Base-by-base conservation (phyloP, 1,139 yeast genomes). In the Protomyces arabidopsidicola region DNA sequence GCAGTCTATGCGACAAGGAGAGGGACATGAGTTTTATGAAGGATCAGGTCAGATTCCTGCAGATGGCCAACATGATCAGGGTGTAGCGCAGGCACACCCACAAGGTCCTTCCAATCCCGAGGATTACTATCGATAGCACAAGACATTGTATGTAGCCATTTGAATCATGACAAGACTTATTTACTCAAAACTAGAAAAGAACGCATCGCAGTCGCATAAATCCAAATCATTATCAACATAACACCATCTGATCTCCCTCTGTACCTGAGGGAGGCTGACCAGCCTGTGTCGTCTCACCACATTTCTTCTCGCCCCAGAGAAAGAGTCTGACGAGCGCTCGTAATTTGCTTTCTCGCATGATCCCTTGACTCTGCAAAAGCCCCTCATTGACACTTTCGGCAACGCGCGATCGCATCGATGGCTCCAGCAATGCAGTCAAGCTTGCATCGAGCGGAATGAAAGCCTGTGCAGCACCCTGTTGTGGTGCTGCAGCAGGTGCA, bases 351-450 rank as follows among this genome's bases (percentile, higher is more conserved):
- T 74, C 75, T 1, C 74, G 73, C 38, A 70, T 68, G 56, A 72
- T 67, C 2, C 76, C 77, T 56, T 73, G 76, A 12, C 71, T 67
- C 48, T 70, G 70, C 55, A 77, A 69, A 16, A 77, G 70, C 16
- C 76, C 75, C 48, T 71, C 70, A 65, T 77, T 77, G 39, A 77
- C 79, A 4, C 72, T 68, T 8, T 71, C 69, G 1, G 80, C 79
- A 12, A 77, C 75, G 14, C 69, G 69, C n/a, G 69, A 67, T 6
- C 79, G 69, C 63, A 75, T 67, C 50, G 71, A 70, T 16, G 74
- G 65, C 65, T 75, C 77, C 72, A 76, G 52, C 67, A 51, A 76
- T 69, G 42, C 72, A 75, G 45, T 69, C 66, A 42, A 75, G 65
- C 56, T 72, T 71, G n/a, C 75, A 73, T 1, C 58, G 48, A 53